Base-by-base conservation (phyloP, 176 grass and related monocot genomes). In the Musa beccarii region DNA sequence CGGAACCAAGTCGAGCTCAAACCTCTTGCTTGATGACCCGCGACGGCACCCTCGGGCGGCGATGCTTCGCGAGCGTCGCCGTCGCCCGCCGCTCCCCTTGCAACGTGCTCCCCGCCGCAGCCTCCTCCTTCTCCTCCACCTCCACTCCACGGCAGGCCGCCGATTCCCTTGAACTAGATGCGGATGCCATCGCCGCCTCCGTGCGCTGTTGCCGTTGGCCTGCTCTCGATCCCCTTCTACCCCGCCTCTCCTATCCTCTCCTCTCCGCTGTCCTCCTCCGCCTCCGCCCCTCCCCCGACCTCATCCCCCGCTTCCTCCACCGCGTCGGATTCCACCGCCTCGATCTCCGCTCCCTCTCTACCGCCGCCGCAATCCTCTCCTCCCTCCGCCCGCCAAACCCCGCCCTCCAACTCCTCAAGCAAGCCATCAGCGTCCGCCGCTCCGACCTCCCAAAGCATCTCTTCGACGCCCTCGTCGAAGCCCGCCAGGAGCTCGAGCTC, bases 291-390 rank as follows among this genome's bases (percentile, higher is more conserved):
- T 56, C 52, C 8, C 52, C 72, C 6, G 53, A 28, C 15, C 53
- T 57, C 53, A 74, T 55, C 24, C 52, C 17, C 52, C 13, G 6
- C 12, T 55, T 74, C 9, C 72, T 74, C 11, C 43, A 74, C 9
- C 72, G 72, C 72, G 21, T 74, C 7, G 72, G 72, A 17, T 25
- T 23, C 22, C 11, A 74, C 13, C 71, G 71, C 21, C 51, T 74
- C 52, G 52, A 57, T 53, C 52, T 74, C 12, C 52, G 3, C 21
- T 74, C 20, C 72, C 53, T 74, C 21, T 23, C 72, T 53, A 29
- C 53, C 53, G 72, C 72, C 53, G 19, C 53, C 12, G 16, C 72
- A 25, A 54, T 74, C 12, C 53, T 74, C 53, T 74, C 71, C 71
- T 74, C 52, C 13, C 71, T 56, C 22, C 71, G 11, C 71, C 53